Evolutionary conservation across 345 rosid genomes (phyloP), one percentile per base, ranked within the genome.

Genomic region (Gossypium mustelinum): DNA sequence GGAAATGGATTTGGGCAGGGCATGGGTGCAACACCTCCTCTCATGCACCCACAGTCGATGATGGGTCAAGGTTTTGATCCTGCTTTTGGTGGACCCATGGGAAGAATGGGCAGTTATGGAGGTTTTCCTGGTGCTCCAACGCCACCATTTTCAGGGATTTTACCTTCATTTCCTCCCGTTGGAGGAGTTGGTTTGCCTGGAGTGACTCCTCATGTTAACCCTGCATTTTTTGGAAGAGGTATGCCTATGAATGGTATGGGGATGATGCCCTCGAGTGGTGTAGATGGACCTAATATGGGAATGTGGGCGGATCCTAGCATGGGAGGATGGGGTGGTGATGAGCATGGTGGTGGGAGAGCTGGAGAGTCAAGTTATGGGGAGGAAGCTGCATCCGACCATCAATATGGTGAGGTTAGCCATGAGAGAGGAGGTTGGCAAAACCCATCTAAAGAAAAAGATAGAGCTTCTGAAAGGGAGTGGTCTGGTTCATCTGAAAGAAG

Each of bases 291-390:
- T 44, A 66, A 66, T 44, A 66, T 66, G 34, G 54, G 70, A 27
- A 60, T 60, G 52, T 66, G 70, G 70, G 11, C 70, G 12, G 70
- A 66, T 66, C 52, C 54, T 2, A 4, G 17, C 29, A 43, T 65
- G 70, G 70, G 52, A 44, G 50, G 70, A 65, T 65, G 70, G 70
- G 70, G 70, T 44, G 70, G 70, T 44, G 70, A 65, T 65, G 70
- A 65, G 9, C 70, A 65, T 43, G 52, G 27, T 44, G 70, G 70
- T 11, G 70, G 70, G 29, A 65, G 70, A 44, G 70, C 70, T 65
- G 70, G 70, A 65, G 70, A 65, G 70, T 65, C 52, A 2, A 65
- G 70, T 65, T 65, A 43, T 20, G 27, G 63, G 63, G 63, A 58
- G 63, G 63, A 65, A 65, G 70, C 25, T 18, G 41, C 41, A 34